A percentile compares a stretch with the other conserved stretches of the same genome.
phyloP scores from a whole-genome alignment of 768 basidiomycete genomes.

The Naganishia friedmannii region DNA sequence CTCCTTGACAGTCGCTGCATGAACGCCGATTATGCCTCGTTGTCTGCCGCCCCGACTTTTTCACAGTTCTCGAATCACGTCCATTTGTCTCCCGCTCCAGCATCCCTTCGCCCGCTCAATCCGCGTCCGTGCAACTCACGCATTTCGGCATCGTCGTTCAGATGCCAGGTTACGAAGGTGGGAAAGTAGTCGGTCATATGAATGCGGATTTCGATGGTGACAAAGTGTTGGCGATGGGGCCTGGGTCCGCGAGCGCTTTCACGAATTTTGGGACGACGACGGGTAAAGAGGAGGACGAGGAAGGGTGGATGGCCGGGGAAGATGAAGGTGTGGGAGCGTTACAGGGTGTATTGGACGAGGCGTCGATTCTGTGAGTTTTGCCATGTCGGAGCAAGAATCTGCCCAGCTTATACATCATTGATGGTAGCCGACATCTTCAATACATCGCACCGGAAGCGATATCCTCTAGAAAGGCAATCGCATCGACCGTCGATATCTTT shows the following conservation, averaged over 20 bases:
- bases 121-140: conserved; percentile 12
- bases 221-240: conserved; percentile 8
- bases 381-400: neutral
- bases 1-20: neutral
- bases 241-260: conserved; percentile 3
- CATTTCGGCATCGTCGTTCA: conserved; percentile 15
- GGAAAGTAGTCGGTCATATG: conserved; percentile 11
- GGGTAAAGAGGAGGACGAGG: neutral
- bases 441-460: conserved; percentile 40
- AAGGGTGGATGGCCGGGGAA: conserved; percentile 11
- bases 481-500: conserved; percentile 37
- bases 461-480: conserved; percentile 15
- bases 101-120: neutral
- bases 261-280: neutral
- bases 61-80: conserved; percentile 2
- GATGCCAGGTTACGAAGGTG: conserved; percentile 17
- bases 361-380: neutral
- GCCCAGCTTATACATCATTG: neutral
- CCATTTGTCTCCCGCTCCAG: conserved; percentile 7
- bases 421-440: conserved; percentile 29
- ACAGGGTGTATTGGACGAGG: neutral
- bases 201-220: conserved; percentile 19
- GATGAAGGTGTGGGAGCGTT: conserved; percentile 1
- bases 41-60: conserved; percentile 23
- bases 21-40: conserved; percentile 20